phyloP scores from a whole-genome alignment of 176 grass and related monocot species.

The Hsuehochloa calcarea region DNA sequence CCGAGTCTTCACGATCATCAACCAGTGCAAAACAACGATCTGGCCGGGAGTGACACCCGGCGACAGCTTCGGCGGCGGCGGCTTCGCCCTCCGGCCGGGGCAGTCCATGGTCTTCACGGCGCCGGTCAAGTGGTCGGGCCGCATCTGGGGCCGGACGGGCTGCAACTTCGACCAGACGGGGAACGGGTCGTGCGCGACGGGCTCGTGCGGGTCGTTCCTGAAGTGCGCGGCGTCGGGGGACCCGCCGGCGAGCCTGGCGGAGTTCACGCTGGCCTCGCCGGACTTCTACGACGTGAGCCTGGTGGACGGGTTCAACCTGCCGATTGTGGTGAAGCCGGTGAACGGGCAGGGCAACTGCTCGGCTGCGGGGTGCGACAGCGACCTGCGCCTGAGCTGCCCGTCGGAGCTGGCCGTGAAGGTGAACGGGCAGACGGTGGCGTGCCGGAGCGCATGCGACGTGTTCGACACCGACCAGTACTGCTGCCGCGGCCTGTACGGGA shows the following conservation, averaged over 20 bases:
- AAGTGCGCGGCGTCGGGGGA: conserved; percentile 48
- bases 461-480: conserved; percentile 76
- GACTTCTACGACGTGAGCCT: conserved; percentile 37
- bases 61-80: conserved; percentile 47
- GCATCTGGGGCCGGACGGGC: conserved; percentile 72
- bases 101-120: conserved; percentile 55
- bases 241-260: conserved; percentile 56
- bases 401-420: conserved; percentile 51
- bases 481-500: conserved; percentile 51
- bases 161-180: conserved; percentile 53
- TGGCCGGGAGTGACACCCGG: conserved; percentile 64
- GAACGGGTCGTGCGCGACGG: conserved; percentile 60
- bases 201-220: conserved; percentile 43
- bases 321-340: conserved; percentile 46
- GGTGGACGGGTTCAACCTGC: conserved; percentile 36
- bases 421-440: conserved; percentile 48
- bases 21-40: conserved; percentile 52
- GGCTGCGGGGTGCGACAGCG: conserved; percentile 51
- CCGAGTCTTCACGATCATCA: conserved; percentile 57
- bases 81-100: conserved; percentile 51
- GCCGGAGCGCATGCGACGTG: conserved; percentile 74
- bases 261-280: conserved; percentile 52
- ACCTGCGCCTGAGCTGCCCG: conserved; percentile 50
- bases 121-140: conserved; percentile 43
- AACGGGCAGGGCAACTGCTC: conserved; percentile 45